phyloP scores from a whole-genome alignment of 306 rosid species.

The Quercus robur region DNA sequence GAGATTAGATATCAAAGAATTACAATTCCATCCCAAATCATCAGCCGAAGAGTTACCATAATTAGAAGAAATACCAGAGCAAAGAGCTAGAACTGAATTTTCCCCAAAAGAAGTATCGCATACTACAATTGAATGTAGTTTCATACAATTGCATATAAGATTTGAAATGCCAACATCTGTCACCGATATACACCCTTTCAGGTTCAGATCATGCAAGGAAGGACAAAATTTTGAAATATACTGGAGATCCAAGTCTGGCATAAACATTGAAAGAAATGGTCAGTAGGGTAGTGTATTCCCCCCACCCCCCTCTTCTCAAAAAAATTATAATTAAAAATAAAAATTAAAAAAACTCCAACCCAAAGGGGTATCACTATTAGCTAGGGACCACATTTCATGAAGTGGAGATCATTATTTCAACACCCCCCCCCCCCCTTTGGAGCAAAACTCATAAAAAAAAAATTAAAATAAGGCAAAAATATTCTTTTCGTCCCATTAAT shows the following conservation, averaged over 20 bases:
- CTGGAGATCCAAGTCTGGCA: constrained; percentile 60
- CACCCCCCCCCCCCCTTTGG: background rate
- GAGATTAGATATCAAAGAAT: constrained; percentile 54
- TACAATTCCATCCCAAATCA: constrained; percentile 25
- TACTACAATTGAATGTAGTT: constrained; percentile 53
- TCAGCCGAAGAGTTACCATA: constrained; percentile 19
- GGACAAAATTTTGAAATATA: constrained; percentile 51
- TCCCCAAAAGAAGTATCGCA: constrained; percentile 73
- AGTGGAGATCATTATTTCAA: background rate
- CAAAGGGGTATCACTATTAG: background rate
- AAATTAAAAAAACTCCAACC: background rate
- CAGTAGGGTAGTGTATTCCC: background rate
- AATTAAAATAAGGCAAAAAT: background rate
- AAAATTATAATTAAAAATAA: background rate
- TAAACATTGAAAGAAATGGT: constrained; percentile 8
- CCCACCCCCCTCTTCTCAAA: background rate
- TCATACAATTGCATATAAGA: constrained; percentile 41
- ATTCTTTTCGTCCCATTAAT: too few species aligned
- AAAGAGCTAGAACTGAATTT: constrained; percentile 63
- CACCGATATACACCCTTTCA: constrained; percentile 66
- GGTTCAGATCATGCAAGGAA: constrained; percentile 58
- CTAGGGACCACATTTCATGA: background rate
- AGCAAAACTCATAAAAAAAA: background rate
- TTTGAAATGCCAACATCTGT: constrained; percentile 69
- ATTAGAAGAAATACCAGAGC: constrained; percentile 41